These are phyloP conservation scores for Populus hybrid DNA, from an alignment of 441 rosid genomes.

Conservation along the genomic window DNA sequence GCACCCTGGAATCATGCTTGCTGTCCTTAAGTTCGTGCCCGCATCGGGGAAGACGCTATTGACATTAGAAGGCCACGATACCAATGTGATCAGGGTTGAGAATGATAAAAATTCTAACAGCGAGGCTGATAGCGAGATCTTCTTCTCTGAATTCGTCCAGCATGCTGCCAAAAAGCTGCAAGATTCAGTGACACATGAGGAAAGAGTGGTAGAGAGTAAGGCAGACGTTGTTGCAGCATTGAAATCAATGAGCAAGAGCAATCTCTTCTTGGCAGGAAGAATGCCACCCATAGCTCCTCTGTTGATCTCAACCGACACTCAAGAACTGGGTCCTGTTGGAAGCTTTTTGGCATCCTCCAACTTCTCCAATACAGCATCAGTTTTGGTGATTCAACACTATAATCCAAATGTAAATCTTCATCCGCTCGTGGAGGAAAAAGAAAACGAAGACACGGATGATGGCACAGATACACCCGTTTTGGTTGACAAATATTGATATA, in stretches of 20 bases:
- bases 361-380: conserved; percentile 51
- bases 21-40: conserved; percentile 41
- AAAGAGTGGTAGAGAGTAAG: conserved; percentile 40
- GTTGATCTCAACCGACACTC: conserved; percentile 38
- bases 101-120: neutral
- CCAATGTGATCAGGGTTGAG: conserved; percentile 22
- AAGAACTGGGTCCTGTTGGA: conserved; percentile 69
- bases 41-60: conserved; percentile 25
- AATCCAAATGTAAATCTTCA: conserved; percentile 36
- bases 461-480: conserved; percentile 27
- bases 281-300: conserved; percentile 51
- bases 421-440: conserved; percentile 36
- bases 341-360: conserved; percentile 45
- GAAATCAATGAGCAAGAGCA: conserved; percentile 43
- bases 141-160: conserved; percentile 32
- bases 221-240: conserved; percentile 38
- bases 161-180: conserved; percentile 5
- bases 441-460: conserved; percentile 16
- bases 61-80: conserved; percentile 22
- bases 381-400: conserved; percentile 63
- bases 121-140: conserved; percentile 27
- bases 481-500: too few relatives aligned
- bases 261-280: conserved; percentile 61
- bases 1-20: conserved; percentile 70
- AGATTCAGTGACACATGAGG: conserved; percentile 41